Evolutionary conservation across 768 basidiomycete genomes (phyloP), one percentile per base, ranked within the genome.

Genomic region (Suillus lakei): DNA sequence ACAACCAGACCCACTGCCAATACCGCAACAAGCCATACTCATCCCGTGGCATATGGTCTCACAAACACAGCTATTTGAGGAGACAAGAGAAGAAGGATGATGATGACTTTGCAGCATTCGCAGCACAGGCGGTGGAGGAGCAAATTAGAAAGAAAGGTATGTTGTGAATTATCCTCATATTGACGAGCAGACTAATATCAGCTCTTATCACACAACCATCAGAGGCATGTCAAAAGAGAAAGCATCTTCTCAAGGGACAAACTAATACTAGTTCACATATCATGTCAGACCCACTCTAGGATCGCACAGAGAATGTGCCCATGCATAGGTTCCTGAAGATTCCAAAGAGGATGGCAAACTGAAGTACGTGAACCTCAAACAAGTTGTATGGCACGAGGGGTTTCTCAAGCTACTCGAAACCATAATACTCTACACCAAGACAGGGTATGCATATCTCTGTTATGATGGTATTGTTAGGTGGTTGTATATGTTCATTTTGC

Each of bases 401-500:
- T 76, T 81, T 36, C 38, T 56, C 4, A 62, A 72, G 32, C 67
- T 82, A 3, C 64, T 83, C 5, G 65, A 74, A 58, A 67, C 65
- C 3, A 67, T 81, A 8, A 62, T 68, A 3, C 0, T 28, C 0
- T 60, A 67, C 16, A 64, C 76, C 2, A 60, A 72, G 36, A 69
- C 66, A 50, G 79, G 79, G 1, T 66, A 51, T 15, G n/a, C 36
- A 13, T 34, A 56, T 21, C 18, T 26, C 21, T 81, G 79, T 67
- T 76, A 70, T 8, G 78, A 81, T 65, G 68, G 62, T 0, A 67
- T 78, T 13, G 5, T 60, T 1, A 76, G 74, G 0, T 66, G 38
- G 18, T 61, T 84, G 0, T 83, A 70, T 60, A 81, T 79, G 12
- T 54, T 77, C 30, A 73, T 83, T 36, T 55, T 80, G 0, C 79